Conservation (phyloP, 495 filamentous ascomycete genomes). For the Neurospora discreta region DNA sequence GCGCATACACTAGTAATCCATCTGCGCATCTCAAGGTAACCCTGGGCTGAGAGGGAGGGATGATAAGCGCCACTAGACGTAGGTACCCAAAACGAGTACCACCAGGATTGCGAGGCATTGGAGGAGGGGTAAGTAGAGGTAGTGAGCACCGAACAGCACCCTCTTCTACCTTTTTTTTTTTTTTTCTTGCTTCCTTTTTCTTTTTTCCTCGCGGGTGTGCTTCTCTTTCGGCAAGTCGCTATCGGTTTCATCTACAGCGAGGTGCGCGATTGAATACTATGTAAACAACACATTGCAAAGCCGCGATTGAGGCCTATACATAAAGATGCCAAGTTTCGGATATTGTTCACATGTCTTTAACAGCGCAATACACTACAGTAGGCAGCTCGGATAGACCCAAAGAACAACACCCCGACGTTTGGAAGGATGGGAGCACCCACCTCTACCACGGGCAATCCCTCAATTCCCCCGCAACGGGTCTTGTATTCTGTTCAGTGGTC, state of each 20-base stretch:
- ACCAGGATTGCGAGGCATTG: neutral
- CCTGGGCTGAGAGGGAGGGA: neutral
- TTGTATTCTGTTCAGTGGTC: neutral
- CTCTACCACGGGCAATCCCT: neutral
- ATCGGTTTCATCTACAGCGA: neutral
- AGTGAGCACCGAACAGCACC: neutral
- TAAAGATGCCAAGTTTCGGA: neutral
- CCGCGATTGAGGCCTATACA: neutral
- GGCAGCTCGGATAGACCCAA: neutral
- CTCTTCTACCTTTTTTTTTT: neutral
- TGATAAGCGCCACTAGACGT: neutral
- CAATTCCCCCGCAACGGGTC: neutral
- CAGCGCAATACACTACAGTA: no score
- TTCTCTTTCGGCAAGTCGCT: neutral
- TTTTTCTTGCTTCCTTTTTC: neutral
- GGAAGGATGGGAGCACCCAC: neutral
- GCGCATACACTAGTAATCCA: neutral
- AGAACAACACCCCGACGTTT: neutral
- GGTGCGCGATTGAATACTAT: neutral
- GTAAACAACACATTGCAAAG: neutral
- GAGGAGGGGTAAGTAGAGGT: neutral
- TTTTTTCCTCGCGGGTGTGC: neutral
- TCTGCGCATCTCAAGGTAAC: neutral
- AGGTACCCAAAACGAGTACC: neutral
- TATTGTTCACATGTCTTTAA: neutral